Evolutionary conservation across 805 yeast genomes (phyloP).

Genomic region (Brettanomyces naardenensis): DNA sequence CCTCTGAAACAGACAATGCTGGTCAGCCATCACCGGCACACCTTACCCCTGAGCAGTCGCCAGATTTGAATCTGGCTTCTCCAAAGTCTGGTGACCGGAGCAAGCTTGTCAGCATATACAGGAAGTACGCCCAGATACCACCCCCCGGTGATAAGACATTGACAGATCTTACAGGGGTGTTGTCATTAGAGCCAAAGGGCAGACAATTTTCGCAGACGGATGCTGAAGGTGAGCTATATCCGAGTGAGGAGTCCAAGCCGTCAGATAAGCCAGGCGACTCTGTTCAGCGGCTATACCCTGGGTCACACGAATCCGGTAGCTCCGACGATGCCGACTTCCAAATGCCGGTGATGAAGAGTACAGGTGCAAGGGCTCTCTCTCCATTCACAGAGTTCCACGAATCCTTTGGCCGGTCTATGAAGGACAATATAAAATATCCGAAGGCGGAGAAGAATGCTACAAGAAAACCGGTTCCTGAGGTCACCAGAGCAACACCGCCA

Average conservation of each 20-base stretch:
- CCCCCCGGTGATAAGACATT: constrained; percentile 2
- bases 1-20: neutral
- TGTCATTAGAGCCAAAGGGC: neutral
- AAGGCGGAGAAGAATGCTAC: no score
- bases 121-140: constrained; percentile 26
- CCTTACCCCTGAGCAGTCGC: neutral
- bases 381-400: constrained; percentile 29
- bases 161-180: neutral
- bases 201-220: neutral
- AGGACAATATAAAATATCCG: constrained; percentile 6
- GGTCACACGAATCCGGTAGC: neutral
- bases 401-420: constrained; percentile 22
- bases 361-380: constrained; percentile 20
- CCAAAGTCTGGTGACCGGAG: neutral
- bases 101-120: constrained; percentile 24
- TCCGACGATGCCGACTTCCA: constrained; percentile 4
- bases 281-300: neutral
- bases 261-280: neutral
- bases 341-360: constrained; percentile 4
- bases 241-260: constrained; percentile 16
- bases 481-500: no score
- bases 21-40: neutral
- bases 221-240: constrained; percentile 1
- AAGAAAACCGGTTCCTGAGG: no score
- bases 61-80: neutral